Evolutionary conservation across 2,329 filamentous ascomycete genomes (phyloP), one percentile per base, ranked within the genome.

Genomic region (Curvularia eragrostidis): DNA sequence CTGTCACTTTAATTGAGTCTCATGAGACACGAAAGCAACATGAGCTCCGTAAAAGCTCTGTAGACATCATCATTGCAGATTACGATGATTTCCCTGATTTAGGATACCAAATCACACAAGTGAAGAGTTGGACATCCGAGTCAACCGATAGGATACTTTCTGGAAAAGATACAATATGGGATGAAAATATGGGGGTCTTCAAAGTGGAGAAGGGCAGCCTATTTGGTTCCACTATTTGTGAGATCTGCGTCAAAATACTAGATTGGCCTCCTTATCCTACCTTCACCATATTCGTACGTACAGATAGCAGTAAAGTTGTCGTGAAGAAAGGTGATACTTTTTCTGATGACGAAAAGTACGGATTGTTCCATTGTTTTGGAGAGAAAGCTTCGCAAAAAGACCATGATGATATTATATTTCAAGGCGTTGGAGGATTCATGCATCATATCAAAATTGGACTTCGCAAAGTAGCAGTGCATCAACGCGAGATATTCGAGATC

Each of bases 351-450:
- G 32, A 36, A 36, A 36, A 7, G 32, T 15, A n/a, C n/a, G 2
- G 10, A 2, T n/a, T 36, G 13, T 36, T 6, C 6, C 5, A 1
- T n/a, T n/a, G 15, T 4, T 6, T n/a, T 15, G 15, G 4, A 36
- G 15, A 6, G 15, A 2, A 2, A 1, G 13, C 5, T 36, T 6
- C 1, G 32, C 2, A 1, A 4, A n/a, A n/a, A 1, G 13, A n/a
- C 13, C 4, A 36, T 7, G 32, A 6, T 5, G 1, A 7, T 4
- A n/a, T 36, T n/a, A 3, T n/a, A 15, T 2, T 36, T 12, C 32
- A n/a, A 15, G 13, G 2, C 13, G 6, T 15, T n/a, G 15, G n/a
- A n/a, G 32, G 15, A n/a, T 3, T 2, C 5, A 5, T n/a, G 4
- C 7, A 15, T n/a, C n/a, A 5, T 6, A n/a, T n/a, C 6, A n/a